A percentile compares a stretch with the other conserved stretches of the same genome.
These are phyloP conservation scores for Suaeda aralocaspica DNA, from an alignment of 148 eudicot genomes.

Conservation along the genomic window DNA sequence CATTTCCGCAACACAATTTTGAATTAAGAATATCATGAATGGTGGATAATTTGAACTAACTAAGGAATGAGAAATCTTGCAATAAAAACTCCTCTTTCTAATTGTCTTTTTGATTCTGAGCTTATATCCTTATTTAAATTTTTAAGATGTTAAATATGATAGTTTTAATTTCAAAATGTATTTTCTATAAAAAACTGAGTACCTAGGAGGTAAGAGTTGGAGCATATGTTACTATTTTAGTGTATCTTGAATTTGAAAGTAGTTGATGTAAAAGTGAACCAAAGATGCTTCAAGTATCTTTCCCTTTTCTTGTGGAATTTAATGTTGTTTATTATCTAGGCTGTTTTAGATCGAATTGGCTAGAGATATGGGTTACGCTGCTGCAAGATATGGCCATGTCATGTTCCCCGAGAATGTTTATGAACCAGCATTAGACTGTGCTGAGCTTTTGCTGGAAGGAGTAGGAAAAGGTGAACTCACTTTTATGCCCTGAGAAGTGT, in stretches of 20 bases:
- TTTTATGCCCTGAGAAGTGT: background rate
- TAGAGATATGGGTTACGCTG: conserved; percentile 91
- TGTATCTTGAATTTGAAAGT: too few species aligned
- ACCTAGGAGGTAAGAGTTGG: too few species aligned
- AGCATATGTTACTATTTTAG: too few species aligned
- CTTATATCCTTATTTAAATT: background rate
- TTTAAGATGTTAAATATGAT: background rate
- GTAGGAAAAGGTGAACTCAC: conserved; percentile 78
- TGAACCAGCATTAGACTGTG: conserved; percentile 84
- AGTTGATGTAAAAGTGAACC: too few species aligned
- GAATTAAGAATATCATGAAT: background rate
- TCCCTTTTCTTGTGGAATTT: conserved; percentile 20
- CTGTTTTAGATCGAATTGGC: conserved; percentile 98
- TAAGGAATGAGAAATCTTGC: background rate
- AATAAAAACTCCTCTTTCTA: background rate
- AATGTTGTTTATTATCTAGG: conserved; percentile 54
- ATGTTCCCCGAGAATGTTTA: conserved; percentile 99
- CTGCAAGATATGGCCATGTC: conserved; percentile 97
- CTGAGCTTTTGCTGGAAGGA: conserved; percentile 91
- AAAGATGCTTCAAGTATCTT: too few species aligned
- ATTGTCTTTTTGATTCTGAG: background rate
- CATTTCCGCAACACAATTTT: background rate
- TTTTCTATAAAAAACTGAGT: too few species aligned
- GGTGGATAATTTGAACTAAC: too few species aligned
- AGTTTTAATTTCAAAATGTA: too few species aligned